phyloP scores from a whole-genome alignment of 352 stramenopile species.

The Phytophthora litchii region DNA sequence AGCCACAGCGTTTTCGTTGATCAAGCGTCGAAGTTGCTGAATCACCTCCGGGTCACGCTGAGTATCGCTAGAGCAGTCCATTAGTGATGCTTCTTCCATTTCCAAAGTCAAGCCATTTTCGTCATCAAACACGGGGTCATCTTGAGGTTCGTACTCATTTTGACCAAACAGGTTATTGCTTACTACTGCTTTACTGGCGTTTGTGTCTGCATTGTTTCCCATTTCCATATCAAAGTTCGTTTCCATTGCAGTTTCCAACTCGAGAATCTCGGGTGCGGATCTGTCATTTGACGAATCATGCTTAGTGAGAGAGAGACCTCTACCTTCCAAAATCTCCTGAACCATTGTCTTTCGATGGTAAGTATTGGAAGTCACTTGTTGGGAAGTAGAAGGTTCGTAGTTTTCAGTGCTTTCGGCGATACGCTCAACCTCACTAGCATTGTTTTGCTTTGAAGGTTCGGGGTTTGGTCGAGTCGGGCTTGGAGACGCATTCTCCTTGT shows the following conservation, averaged over 20 bases:
- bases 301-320: constrained; percentile 12
- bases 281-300: constrained; percentile 8
- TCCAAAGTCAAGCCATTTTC: constrained; percentile 6
- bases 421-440: not conserved
- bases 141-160: constrained; percentile 7
- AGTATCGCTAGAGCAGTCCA: constrained; percentile 17
- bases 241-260: not conserved
- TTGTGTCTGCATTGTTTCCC: constrained; percentile 22
- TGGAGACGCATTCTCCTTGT: not conserved
- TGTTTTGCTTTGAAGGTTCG: not conserved
- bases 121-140: not conserved
- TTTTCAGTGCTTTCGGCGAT: not conserved
- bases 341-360: constrained; percentile 28
- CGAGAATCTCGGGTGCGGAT: not conserved
- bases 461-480: constrained; percentile 1
- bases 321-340: constrained; percentile 20
- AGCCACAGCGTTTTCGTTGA: constrained; percentile 39
- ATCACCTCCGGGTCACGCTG: constrained; percentile 55
- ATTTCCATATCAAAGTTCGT: not conserved
- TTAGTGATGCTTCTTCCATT: not conserved
- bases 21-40: constrained; percentile 46
- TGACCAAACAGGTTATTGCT: not conserved
- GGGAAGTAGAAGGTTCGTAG: not conserved
- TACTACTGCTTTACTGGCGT: not conserved
- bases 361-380: not conserved